phyloP scores from a whole-genome alignment of 331 rosid genomes.

The Acacia concinna region DNA sequence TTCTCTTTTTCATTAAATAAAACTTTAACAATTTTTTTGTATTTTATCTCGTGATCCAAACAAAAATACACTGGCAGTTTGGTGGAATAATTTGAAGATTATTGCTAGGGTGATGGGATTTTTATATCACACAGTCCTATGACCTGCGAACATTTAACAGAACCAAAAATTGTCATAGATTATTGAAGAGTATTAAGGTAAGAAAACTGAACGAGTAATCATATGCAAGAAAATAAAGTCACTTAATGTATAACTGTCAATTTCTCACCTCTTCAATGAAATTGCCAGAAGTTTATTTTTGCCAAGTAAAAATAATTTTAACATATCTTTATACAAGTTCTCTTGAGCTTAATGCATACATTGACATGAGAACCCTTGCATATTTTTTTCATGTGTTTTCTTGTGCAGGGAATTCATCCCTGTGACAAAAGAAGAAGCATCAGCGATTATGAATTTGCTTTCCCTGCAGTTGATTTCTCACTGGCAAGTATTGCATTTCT shows the following conservation, averaged over 20 bases:
- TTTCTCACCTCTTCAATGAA: background rate
- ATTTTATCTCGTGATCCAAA: background rate
- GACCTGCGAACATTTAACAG: constrained; percentile 1
- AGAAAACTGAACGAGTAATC: background rate
- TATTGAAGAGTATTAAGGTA: background rate
- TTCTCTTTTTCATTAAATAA: background rate
- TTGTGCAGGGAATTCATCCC: constrained; percentile 84
- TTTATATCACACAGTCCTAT: background rate
- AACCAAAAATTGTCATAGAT: background rate
- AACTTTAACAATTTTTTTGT: background rate
- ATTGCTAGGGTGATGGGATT: background rate
- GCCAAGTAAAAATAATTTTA: background rate
- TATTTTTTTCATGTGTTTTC: constrained; percentile 9
- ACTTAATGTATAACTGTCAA: background rate
- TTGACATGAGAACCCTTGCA: constrained; percentile 15
- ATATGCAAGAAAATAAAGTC: background rate
- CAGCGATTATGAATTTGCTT: constrained; percentile 62
- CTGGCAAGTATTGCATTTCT: constrained; percentile 53
- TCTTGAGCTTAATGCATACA: constrained; percentile 24
- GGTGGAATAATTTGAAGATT: background rate
- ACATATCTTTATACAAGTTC: background rate
- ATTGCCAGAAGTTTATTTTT: background rate
- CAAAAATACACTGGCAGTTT: no score
- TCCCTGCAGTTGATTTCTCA: constrained; percentile 91
- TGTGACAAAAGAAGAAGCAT: constrained; percentile 85